Conservation (phyloP, 352 stramenopile genomes). For the Globisporangium canariense region DNA sequence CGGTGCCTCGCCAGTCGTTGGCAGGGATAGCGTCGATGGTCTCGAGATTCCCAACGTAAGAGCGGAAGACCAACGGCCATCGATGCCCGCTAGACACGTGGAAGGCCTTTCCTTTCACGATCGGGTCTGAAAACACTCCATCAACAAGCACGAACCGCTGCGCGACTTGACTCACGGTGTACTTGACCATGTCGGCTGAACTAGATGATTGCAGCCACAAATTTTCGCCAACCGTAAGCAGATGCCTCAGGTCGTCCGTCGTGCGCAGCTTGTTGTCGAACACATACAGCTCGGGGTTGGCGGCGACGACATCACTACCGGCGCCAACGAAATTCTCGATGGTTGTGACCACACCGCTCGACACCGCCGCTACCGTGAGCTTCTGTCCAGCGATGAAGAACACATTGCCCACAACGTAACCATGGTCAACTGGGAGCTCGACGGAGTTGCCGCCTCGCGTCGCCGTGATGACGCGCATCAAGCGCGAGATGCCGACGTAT, state of each 20-base stretch:
- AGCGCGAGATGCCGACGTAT: conserved; percentile 35
- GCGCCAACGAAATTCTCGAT: conserved; percentile 30
- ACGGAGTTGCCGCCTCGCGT: conserved; percentile 24
- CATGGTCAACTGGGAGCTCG: conserved; percentile 43
- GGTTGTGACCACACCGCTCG: conserved; percentile 30
- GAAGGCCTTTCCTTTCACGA: conserved; percentile 35
- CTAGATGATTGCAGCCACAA: conserved; percentile 51
- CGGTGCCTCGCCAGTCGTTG: conserved; percentile 57
- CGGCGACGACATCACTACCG: conserved; percentile 20
- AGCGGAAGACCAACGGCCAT: conserved; percentile 72
- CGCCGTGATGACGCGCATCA: conserved; percentile 50
- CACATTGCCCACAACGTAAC: conserved; percentile 18
- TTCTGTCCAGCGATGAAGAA: conserved; percentile 41
- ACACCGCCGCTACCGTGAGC: conserved; percentile 33
- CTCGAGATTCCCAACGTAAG: conserved; percentile 48
- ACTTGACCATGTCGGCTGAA: conserved; percentile 47
- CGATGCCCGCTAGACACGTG: conserved; percentile 42
- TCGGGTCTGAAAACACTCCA: conserved; percentile 38
- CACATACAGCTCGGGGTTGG: conserved; percentile 33
- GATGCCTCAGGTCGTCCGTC: conserved; percentile 41
- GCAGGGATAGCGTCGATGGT: conserved; percentile 57
- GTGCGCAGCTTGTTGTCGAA: conserved; percentile 69
- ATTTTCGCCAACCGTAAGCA: conserved; percentile 36
- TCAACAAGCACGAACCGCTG: conserved; percentile 40
- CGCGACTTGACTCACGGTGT: conserved; percentile 27